Percentiles rank a stretch among this genome's conserved stretches.
Evolutionary conservation across 129 eudicot species (phyloP).

Genomic region (sunflower (Helianthus annuus)): HanXRQr2.0-SUNRISE NC_035436.2:24656639-24657138

Average conservation of each 20-base stretch:
- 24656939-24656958: conserved; percentile 63
- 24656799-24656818: conserved; percentile 94
- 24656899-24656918: conserved; percentile 48
- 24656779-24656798: conserved; percentile 96
- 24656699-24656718: background rate
- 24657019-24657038: conserved; percentile 28
- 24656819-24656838: conserved; percentile 93
- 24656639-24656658: conserved; percentile 5
- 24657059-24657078: conserved; percentile 38
- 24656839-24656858: conserved; percentile 91
- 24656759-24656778: conserved; percentile 93
- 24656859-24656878: conserved; percentile 72
- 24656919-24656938: conserved; percentile 39
- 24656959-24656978: conserved; percentile 67
- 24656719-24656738: background rate
- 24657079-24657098: conserved; percentile 73
- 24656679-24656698: too few relatives aligned
- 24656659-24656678: background rate
- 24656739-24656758: background rate
- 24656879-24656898: conserved; percentile 50
- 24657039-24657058: conserved; percentile 52
- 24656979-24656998: conserved; percentile 47
- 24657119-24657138: conserved; percentile 69
- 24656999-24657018: conserved; percentile 38
- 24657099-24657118: conserved; percentile 78